These are phyloP conservation scores for Boletus vermiculosoides DNA, from an alignment of 768 basidiomycete genomes.

Conservation along the genomic window DNA sequence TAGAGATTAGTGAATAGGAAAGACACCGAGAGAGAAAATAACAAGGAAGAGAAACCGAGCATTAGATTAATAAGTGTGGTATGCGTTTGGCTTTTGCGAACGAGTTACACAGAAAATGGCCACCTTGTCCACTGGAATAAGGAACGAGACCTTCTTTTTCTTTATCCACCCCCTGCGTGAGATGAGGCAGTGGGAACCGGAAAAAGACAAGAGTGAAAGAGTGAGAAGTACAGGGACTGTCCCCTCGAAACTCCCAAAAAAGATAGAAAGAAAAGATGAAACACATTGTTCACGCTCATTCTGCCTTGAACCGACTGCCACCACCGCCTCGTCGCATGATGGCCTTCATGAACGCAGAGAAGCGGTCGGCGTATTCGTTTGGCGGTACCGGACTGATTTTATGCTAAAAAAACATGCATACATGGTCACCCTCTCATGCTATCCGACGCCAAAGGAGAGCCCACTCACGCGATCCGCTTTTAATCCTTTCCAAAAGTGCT, in stretches of 20 bases:
- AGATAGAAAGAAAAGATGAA: neutral
- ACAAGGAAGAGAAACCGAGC: neutral
- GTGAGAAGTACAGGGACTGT: constrained; percentile 4
- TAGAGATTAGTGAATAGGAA: neutral
- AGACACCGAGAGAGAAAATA: neutral
- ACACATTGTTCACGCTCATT: constrained; percentile 24
- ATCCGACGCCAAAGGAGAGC: neutral
- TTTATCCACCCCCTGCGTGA: neutral
- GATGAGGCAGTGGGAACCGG: constrained; percentile 13
- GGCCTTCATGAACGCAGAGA: constrained; percentile 83
- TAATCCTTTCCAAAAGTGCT: constrained; percentile 92
- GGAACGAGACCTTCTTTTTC: neutral
- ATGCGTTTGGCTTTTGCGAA: constrained; percentile 17
- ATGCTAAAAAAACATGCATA: constrained; percentile 49
- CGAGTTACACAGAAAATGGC: neutral
- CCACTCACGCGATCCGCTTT: constrained; percentile 78
- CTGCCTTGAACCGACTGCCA: constrained; percentile 48
- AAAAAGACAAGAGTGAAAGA: neutral
- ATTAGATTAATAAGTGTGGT: constrained; percentile 20
- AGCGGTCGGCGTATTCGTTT: constrained; percentile 81
- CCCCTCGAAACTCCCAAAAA: constrained; percentile 10
- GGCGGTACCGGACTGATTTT: constrained; percentile 95
- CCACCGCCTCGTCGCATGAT: constrained; percentile 82
- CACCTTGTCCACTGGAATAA: constrained; percentile 8
- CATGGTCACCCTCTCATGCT: constrained; percentile 7